These are phyloP conservation scores for Exsudoporus floridanus DNA, from an alignment of 1,284 basidiomycete genomes.

Conservation along the genomic window DNA sequence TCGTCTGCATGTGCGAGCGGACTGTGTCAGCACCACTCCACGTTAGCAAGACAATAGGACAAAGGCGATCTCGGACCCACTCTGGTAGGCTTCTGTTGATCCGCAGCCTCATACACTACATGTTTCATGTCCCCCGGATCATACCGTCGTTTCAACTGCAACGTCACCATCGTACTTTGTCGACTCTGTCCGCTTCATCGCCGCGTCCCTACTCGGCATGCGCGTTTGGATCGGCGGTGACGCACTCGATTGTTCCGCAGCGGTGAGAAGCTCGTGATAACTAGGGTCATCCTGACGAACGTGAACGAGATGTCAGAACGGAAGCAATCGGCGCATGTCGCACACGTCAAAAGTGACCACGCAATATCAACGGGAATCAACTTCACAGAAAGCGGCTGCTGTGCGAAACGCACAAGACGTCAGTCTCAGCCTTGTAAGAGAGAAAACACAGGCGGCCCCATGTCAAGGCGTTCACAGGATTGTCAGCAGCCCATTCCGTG, in stretches of 20 bases:
- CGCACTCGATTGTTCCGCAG: conserved; percentile 33
- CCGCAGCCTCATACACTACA: conserved; percentile 26
- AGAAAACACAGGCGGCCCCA: neutral
- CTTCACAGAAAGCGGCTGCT: conserved; percentile 55
- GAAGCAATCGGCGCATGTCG: conserved; percentile 33
- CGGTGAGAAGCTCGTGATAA: conserved; percentile 43
- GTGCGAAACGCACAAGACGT: neutral
- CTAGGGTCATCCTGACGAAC: conserved; percentile 41
- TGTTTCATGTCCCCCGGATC: conserved; percentile 57
- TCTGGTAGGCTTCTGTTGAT: conserved; percentile 4
- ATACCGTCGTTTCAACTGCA: conserved; percentile 55
- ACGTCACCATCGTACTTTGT: conserved; percentile 59
- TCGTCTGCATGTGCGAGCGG: conserved; percentile 65
- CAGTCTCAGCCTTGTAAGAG: neutral
- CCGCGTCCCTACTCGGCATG: neutral
- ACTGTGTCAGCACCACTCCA: conserved; percentile 37
- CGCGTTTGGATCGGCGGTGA: conserved; percentile 14
- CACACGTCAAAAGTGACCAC: conserved; percentile 47
- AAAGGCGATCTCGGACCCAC: conserved; percentile 17
- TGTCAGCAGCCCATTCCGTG: conserved; percentile 52
- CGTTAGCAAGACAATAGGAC: neutral
- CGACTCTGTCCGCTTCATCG: conserved; percentile 33
- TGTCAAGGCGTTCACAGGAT: conserved; percentile 42
- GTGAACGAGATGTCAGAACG: conserved; percentile 51
- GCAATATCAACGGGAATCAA: conserved; percentile 58